phyloP scores from a whole-genome alignment of 139 green algal species.

The Chlorella sp. region DNA sequence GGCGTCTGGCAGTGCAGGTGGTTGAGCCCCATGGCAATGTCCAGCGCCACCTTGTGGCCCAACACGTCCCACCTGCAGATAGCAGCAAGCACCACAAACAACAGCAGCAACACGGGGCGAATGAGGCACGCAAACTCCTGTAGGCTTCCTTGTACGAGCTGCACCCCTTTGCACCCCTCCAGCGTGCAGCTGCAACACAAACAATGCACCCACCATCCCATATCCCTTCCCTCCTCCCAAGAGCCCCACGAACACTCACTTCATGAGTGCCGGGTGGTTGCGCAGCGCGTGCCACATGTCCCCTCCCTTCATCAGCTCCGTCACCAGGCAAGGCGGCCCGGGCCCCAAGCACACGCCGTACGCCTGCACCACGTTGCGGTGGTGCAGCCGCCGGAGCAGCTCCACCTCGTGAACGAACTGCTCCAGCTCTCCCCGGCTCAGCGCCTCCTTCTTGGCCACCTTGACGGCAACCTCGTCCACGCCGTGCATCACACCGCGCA shows the following conservation, averaged over 20 bases:
- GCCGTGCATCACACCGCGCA: conserved; percentile 66
- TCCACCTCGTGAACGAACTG: background rate
- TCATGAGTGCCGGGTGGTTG: conserved; percentile 54
- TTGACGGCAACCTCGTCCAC: conserved; percentile 65
- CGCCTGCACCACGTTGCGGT: conserved; percentile 60
- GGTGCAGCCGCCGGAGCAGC: conserved; percentile 40
- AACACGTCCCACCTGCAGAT: conserved; percentile 47
- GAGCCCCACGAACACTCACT: too few species aligned
- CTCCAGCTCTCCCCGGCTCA: background rate
- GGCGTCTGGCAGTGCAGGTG: conserved; percentile 53
- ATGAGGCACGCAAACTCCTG: too few species aligned
- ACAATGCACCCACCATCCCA: too few species aligned
- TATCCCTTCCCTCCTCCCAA: too few species aligned
- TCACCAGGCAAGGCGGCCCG: conserved; percentile 57
- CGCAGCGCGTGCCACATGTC: conserved; percentile 62
- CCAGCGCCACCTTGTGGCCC: conserved; percentile 55
- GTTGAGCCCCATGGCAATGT: conserved; percentile 64
- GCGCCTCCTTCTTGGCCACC: conserved; percentile 13
- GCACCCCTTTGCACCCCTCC: too few species aligned
- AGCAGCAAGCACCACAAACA: too few species aligned
- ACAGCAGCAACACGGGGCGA: too few species aligned
- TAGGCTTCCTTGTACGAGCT: too few species aligned
- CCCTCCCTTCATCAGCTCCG: conserved; percentile 66
- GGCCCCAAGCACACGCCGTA: conserved; percentile 49
- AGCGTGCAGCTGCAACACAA: too few species aligned